phyloP scores from a whole-genome alignment of 2,329 filamentous ascomycete genomes.

The Daldinia eschscholtzii region DNA sequence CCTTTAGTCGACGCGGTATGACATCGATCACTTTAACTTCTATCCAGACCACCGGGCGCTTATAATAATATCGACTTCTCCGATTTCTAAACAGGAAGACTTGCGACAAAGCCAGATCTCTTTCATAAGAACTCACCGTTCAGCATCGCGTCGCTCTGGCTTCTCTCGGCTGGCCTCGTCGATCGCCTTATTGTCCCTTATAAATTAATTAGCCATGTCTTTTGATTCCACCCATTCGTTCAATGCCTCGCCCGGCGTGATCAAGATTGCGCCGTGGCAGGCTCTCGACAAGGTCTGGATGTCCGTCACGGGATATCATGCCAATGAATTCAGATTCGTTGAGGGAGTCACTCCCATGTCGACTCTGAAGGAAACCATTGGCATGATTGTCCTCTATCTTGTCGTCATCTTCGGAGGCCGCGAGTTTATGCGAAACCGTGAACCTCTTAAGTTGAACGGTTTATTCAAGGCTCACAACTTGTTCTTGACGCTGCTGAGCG shows the following conservation, averaged over 20 bases:
- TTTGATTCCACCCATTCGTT: constrained; percentile 30
- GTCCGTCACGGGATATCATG: constrained; percentile 80
- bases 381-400: constrained; percentile 89
- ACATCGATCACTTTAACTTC: constrained; percentile 26
- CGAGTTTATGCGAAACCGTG: constrained; percentile 87
- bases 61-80: constrained; percentile 39
- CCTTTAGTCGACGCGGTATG: constrained; percentile 34
- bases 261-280: constrained; percentile 90
- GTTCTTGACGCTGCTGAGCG: constrained; percentile 86
- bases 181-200: not conserved
- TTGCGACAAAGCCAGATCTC: constrained; percentile 7
- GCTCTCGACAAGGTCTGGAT: constrained; percentile 89
- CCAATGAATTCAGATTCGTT: constrained; percentile 85
- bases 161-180: constrained; percentile 3
- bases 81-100: not conserved
- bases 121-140: not conserved
- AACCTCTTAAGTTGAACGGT: constrained; percentile 86
- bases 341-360: constrained; percentile 87
- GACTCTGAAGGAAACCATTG: constrained; percentile 81
- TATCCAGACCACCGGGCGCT: constrained; percentile 11
- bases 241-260: constrained; percentile 37
- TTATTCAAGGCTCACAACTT: constrained; percentile 97
- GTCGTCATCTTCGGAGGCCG: constrained; percentile 90
- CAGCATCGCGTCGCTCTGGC: constrained; percentile 10
- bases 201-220: constrained; percentile 41